Base-by-base conservation (phyloP, 2,329 filamentous ascomycete genomes). In the Pseudopithomyces chartarum region DNA sequence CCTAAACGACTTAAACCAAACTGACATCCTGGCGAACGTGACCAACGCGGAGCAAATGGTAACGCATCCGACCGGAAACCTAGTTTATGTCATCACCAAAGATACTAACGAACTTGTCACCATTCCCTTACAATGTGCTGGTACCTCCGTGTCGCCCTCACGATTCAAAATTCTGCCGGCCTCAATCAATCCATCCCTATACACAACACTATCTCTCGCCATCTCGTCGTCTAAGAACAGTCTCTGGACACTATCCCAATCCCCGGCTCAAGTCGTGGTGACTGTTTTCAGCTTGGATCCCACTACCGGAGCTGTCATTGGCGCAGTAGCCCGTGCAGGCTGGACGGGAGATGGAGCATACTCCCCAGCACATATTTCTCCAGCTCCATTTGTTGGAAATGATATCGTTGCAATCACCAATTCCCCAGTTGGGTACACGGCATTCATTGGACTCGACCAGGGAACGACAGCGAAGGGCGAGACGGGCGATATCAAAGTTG, bases 231-330 rank as follows among this genome's bases (percentile, higher is more conserved):
- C 66, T 2, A 62, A 60, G 23, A 42, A 29, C 1, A 62, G 48
- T 11, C 62, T 68, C 15, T 68, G 64, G 63, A 63, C 66, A 1
- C 55, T 68, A 4, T 66, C 66, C 6, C 63, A 62, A 15, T 65
- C 66, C 1, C 17, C 48, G 7, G 45, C 42, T 1, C 58, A 63
- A 52, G 59, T 58, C 1, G 51, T 66, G 15, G 55, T 67, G 12
- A 56, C 59, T 0, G 65, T 56, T 13, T 67, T 66, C 40, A 55
- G 32, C 3, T 58, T 68, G n/a, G 54, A 68, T 32, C 17, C 57
- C 1, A 56, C 51, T 4, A 67, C 66, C 1, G 66, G 66, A 26
- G 63, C 55, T 1, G 62, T 68, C n/a, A 38, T 60, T n/a, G 39
- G 48, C 46, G 48, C 58, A 1, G 58, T 59, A 12, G 61, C 62